These are phyloP conservation scores for Trametes villosa DNA, from an alignment of 768 basidiomycete species.

Conservation along the genomic window DNA sequence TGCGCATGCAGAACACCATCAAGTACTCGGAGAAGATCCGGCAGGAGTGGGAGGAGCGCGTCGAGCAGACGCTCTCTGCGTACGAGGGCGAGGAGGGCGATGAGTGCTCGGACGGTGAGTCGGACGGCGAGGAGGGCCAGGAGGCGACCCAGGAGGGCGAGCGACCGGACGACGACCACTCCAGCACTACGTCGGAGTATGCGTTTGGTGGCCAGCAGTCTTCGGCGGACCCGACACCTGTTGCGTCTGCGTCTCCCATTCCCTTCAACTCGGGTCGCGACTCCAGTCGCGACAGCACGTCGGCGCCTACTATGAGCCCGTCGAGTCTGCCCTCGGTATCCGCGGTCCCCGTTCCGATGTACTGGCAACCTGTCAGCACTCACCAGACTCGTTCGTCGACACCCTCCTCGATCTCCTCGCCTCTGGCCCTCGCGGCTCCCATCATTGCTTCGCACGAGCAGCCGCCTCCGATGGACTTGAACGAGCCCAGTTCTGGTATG, in stretches of 20 bases:
- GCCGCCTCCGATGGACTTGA: constrained; percentile 69
- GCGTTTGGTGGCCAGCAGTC: constrained; percentile 52
- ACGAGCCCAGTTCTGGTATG: constrained; percentile 48
- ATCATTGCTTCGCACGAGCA: constrained; percentile 72
- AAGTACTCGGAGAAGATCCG: constrained; percentile 96
- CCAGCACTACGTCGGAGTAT: constrained; percentile 70
- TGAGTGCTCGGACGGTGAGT: constrained; percentile 47
- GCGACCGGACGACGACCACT: constrained; percentile 49
- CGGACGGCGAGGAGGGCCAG: constrained; percentile 29
- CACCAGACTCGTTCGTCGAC: constrained; percentile 84
- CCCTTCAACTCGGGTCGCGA: constrained; percentile 24
- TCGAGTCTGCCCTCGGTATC: constrained; percentile 33
- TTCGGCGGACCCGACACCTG: constrained; percentile 68
- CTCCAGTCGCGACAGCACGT: constrained; percentile 20
- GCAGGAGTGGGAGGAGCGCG: constrained; percentile 94
- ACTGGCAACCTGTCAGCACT: constrained; percentile 43
- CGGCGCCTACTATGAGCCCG: constrained; percentile 20
- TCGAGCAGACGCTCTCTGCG: constrained; percentile 66
- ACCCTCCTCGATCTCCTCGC: constrained; percentile 87
- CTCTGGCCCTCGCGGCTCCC: constrained; percentile 82
- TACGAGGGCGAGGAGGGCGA: constrained; percentile 59
- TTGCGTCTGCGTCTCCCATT: constrained; percentile 57
- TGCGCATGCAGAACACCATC: constrained; percentile 96
- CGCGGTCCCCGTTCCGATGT: constrained; percentile 37
- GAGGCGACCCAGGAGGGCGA: constrained; percentile 30